Evolutionary conservation across 805 yeast genomes (phyloP), one percentile per base, ranked within the genome.

Genomic region (Lipomyces sp.): DNA sequence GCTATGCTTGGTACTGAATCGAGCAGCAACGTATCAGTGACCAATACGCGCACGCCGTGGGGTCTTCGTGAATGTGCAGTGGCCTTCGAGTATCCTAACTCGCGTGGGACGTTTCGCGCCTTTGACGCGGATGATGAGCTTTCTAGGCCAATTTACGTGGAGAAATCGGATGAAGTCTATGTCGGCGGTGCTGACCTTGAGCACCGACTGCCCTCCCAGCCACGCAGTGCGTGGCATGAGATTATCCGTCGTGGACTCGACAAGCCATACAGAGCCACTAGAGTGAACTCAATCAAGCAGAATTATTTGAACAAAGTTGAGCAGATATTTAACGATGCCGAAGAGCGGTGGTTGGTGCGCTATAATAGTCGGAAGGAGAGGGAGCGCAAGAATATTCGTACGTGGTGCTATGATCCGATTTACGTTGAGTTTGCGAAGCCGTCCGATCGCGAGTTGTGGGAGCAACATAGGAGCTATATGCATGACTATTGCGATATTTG

Each of bases 201-300:
- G 57, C 4, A n/a, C 4, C 33, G 34, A 2, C 33, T 53, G 37
- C 18, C 24, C 24, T 34, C 57, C 15, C 57, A 8, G 24, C 35
- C 57, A 3, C n/a, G 57, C 10, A 32, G 37, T 15, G 24, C 11
- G 13, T 53, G 57, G 57, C 57, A 32, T 32, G 57, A 53, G 57
- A 53, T 53, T 32, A 37, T 55, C 55, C 29, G 13, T 35, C 30
- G 65, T 60, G 57, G 57, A 62, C n/a, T 57, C 54, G 34, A 51
- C 55, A 18, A n/a, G 30, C 32, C n/a, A 7, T 51, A 15, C 55
- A 32, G 29, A 32, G 48, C 24, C 18, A n/a, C 15, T 51, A 15
- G 13, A 15, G 29, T 33, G 34, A 15, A 8, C 15, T 51, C n/a
- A n/a, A 32, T 51, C 55, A 32, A 51, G 10, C 30, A 51, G 6